Conservation (phyloP, 768 basidiomycete genomes). For the Lanmaoa pseudosensibilis region DNA sequence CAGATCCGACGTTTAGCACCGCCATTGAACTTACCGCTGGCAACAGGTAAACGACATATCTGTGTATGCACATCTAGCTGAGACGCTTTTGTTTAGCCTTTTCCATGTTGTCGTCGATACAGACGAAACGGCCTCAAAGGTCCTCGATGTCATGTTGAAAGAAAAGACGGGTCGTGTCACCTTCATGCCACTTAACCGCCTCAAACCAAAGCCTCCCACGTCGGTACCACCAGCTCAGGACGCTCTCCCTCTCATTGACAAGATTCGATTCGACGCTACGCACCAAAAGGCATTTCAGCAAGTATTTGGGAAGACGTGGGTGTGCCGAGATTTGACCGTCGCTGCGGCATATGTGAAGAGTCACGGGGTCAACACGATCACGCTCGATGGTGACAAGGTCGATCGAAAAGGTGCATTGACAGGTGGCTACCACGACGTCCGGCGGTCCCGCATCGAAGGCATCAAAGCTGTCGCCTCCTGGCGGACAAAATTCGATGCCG, state of each 20-base stretch:
- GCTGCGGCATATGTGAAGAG: slow-evolving; percentile 94
- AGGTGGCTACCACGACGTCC: slow-evolving; percentile 93
- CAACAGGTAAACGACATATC: slow-evolving; percentile 63
- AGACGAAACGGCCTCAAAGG: slow-evolving; percentile 88
- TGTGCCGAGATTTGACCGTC: slow-evolving; percentile 88
- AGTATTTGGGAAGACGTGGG: slow-evolving; percentile 96
- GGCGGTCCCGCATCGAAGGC: slow-evolving; percentile 85
- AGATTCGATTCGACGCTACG: slow-evolving; percentile 69
- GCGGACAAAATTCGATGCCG: slow-evolving; percentile 68
- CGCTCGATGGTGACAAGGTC: slow-evolving; percentile 95
- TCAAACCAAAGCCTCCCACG: slow-evolving; percentile 70
- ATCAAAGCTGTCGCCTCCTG: slow-evolving; percentile 76
- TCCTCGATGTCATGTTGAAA: slow-evolving; percentile 92
- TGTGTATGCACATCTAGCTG: background rate
- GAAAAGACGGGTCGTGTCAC: slow-evolving; percentile 95
- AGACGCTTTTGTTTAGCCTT: slow-evolving; percentile 43
- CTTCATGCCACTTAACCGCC: slow-evolving; percentile 96
- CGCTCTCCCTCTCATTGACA: slow-evolving; percentile 78
- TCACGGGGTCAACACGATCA: slow-evolving; percentile 95
- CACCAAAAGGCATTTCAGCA: slow-evolving; percentile 90
- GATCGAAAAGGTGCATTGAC: slow-evolving; percentile 95
- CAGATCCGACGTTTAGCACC: slow-evolving; percentile 84
- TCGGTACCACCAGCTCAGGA: slow-evolving; percentile 65
- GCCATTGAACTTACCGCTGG: slow-evolving; percentile 95
- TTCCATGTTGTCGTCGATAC: slow-evolving; percentile 98